Evolutionary conservation across 768 basidiomycete species (phyloP).

Genomic region (Tylopilus vinaceipallidus): DNA sequence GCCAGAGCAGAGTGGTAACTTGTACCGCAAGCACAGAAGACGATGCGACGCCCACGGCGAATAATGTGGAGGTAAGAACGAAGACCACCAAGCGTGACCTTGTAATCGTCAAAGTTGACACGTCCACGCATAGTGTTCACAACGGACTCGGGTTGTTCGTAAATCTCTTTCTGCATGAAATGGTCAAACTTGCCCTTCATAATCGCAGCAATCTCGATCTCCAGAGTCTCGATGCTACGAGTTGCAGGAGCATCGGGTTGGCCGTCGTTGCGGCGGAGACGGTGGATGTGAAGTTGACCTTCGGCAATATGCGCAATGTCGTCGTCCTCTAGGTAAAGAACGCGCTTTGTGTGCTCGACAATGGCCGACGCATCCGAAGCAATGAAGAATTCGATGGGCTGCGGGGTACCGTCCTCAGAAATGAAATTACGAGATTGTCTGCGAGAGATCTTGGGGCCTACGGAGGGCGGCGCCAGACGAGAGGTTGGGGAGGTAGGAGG

Average conservation of each 20-base stretch:
- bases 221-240: conserved; percentile 95
- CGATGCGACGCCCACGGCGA: conserved; percentile 88
- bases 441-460: conserved; percentile 77
- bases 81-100: conserved; percentile 92
- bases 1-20: conserved; percentile 97
- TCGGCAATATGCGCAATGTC: conserved; percentile 98
- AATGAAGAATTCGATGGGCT: conserved; percentile 99
- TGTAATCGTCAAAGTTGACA: conserved; percentile 93
- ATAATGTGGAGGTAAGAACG: conserved; percentile 95
- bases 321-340: conserved; percentile 97
- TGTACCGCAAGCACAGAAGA: conserved; percentile 98
- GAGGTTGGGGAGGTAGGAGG: conserved; percentile 53
- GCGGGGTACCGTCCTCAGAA: conserved; percentile 96
- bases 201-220: conserved; percentile 98
- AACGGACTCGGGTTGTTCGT: conserved; percentile 98
- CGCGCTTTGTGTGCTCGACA: conserved; percentile 98
- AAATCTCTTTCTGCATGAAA: conserved; percentile 99
- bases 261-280: conserved; percentile 84
- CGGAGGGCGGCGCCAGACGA: conserved; percentile 63
- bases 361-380: conserved; percentile 96
- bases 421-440: conserved; percentile 98
- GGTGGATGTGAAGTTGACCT: conserved; percentile 98
- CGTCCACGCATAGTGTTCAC: conserved; percentile 99
- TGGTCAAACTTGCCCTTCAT: conserved; percentile 99
- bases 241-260: conserved; percentile 59